These are phyloP conservation scores for Starmerella geochares DNA, from an alignment of 805 yeast species.

Conservation along the genomic window DNA sequence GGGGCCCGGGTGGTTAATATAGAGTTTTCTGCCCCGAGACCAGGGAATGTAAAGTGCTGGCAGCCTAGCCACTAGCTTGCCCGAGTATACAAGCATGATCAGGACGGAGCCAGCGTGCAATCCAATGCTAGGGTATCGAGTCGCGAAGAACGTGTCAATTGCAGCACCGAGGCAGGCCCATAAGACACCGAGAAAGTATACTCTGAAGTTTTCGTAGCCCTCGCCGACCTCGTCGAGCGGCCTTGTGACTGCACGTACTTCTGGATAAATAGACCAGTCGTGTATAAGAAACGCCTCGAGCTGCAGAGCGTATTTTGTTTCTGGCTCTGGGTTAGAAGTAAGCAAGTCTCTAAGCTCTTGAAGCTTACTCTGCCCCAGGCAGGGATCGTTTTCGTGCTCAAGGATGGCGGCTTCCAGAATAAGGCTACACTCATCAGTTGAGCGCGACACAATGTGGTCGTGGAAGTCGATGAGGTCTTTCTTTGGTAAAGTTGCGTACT, in stretches of 20 bases:
- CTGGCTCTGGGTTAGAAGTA: conserved; percentile 25
- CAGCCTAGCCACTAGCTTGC: conserved; percentile 36
- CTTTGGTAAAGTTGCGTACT: conserved; percentile 8
- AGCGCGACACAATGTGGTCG: conserved; percentile 18
- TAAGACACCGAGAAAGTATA: conserved; percentile 42
- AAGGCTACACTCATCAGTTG: conserved; percentile 34
- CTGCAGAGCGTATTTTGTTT: conserved; percentile 24
- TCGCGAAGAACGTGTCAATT: conserved; percentile 48
- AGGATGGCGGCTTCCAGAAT: conserved; percentile 36
- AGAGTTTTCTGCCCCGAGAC: conserved; percentile 8
- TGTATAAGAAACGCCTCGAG: conserved; percentile 38
- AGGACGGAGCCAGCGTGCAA: conserved; percentile 47
- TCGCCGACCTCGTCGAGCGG: conserved; percentile 42
- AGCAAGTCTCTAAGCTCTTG: background rate
- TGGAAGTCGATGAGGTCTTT: conserved; percentile 2
- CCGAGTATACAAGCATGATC: conserved; percentile 51
- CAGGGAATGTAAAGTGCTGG: conserved; percentile 17
- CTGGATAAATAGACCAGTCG: conserved; percentile 49
- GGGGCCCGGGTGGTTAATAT: conserved; percentile 48
- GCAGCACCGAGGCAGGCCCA: conserved; percentile 49
- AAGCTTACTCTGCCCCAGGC: conserved; percentile 23
- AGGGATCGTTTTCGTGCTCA: conserved; percentile 42
- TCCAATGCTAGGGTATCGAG: conserved; percentile 46
- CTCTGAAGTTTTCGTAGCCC: conserved; percentile 44
- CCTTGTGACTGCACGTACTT: conserved; percentile 47